Base-by-base conservation (phyloP, 352 stramenopile species). In the Globisporangium iwayamae region DNA sequence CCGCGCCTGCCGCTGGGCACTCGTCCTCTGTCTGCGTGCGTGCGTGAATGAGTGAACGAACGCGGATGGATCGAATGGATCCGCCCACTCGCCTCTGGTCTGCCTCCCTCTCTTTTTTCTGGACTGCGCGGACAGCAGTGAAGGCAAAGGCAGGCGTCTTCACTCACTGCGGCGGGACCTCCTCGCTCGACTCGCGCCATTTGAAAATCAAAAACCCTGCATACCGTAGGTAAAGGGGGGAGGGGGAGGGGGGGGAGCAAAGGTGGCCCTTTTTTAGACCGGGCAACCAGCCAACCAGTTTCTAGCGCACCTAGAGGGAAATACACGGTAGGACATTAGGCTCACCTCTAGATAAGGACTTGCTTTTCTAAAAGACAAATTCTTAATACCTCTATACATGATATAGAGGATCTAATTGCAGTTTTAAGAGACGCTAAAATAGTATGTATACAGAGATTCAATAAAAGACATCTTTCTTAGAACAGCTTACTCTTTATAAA, bases 151-250 rank as follows among this genome's bases (percentile, higher is more conserved):
- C 34, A 18, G 38, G 54, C 54, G 54, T 62, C 56, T 51, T 51
- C 56, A 54, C 56, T 39, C 39, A 41, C 36, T 32, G n/a, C 20
- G 18, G 52, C 32, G 25, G 25, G 25, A 28, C 30, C 69, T 60
- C 66, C 32, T 36, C 7, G 32, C 60, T 72, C 41, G 41, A 8
- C 60, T 72, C 41, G 41, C 57, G 61, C 60, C 73, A 81, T 78
- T 75, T 74, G 73, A 74, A 71, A 70, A 70, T 58, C 65, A 70
- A 65, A 65, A 57, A 62, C 56, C 34, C 22, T 41, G 9, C n/a
- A 55, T 56, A 56, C 46, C 48, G 32, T 48, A 45, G 36, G 20
- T 41, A 36, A 38, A 61, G 55, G 55, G 39, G 56, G 56, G 43
- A 11, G 54, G 34, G 10, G 34, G 32, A n/a, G 18, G 28, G 53